Conservation (phyloP, 176 grass and related monocot genomes). For the Carex myosuroides region DNA sequence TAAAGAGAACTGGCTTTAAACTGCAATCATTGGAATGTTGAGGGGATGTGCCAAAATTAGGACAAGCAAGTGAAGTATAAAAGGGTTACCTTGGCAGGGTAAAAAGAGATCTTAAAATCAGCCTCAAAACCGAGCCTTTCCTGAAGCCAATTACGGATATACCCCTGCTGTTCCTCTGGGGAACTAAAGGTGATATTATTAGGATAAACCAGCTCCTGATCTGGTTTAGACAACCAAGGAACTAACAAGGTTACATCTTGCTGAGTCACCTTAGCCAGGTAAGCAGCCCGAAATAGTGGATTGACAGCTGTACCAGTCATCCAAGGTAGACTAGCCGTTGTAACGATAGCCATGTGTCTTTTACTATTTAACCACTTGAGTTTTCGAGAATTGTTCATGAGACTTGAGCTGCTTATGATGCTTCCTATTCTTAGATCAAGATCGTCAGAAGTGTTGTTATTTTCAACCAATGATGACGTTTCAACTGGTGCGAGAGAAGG, state of each 20-base stretch:
- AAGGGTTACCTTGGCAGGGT: slow-evolving; percentile 75
- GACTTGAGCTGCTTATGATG: slow-evolving; percentile 59
- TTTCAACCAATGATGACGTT: slow-evolving; percentile 38
- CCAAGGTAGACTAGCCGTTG: slow-evolving; percentile 95
- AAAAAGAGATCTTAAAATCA: slow-evolving; percentile 88
- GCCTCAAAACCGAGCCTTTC: slow-evolving; percentile 80
- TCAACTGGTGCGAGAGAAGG: slow-evolving; percentile 35
- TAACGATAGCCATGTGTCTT: slow-evolving; percentile 80
- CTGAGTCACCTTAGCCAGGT: slow-evolving; percentile 65
- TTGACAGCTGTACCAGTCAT: slow-evolving; percentile 98
- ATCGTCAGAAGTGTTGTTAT: slow-evolving; percentile 42
- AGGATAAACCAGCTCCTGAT: slow-evolving; percentile 83
- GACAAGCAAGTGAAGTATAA: slow-evolving; percentile 1
- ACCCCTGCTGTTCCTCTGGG: slow-evolving; percentile 76
- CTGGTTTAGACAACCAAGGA: slow-evolving; percentile 74
- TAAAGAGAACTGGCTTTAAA: neutral
- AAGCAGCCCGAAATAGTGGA: slow-evolving; percentile 89
- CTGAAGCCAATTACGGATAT: slow-evolving; percentile 81
- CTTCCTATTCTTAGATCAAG: slow-evolving; percentile 90
- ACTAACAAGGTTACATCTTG: slow-evolving; percentile 78
- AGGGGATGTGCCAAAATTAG: slow-evolving; percentile 1
- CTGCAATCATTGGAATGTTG: neutral
- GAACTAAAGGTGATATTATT: slow-evolving; percentile 63
- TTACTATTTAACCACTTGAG: slow-evolving; percentile 42
- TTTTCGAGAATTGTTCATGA: slow-evolving; percentile 42